A percentile compares a stretch with the other conserved stretches of the same genome.
Conservation (phyloP, 345 rosid species). For the Ceriops decandra region DNA sequence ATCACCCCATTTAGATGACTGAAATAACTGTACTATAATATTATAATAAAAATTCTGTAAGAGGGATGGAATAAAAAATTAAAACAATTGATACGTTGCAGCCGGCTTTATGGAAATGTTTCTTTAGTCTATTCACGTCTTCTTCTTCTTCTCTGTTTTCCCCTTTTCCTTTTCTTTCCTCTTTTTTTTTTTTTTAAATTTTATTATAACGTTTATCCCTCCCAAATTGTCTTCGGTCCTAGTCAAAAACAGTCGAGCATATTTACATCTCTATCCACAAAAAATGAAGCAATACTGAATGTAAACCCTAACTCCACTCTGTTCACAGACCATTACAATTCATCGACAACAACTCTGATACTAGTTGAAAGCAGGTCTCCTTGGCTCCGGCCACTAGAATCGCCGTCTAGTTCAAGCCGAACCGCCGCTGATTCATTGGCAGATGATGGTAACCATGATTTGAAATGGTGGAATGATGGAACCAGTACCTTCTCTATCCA, state of each 20-base stretch:
- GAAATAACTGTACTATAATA: too few species aligned
- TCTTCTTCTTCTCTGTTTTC: background rate
- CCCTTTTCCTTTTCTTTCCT: background rate
- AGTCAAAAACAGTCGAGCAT: too few species aligned
- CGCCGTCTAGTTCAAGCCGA: slow-evolving; percentile 50
- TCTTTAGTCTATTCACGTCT: background rate
- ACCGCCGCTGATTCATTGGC: slow-evolving; percentile 35
- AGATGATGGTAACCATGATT: slow-evolving; percentile 29
- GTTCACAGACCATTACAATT: slow-evolving; percentile 21
- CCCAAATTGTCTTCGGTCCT: background rate
- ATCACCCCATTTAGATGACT: too few species aligned
- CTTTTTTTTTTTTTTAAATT: background rate
- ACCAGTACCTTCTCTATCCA: slow-evolving; percentile 70
- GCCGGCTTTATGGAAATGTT: background rate
- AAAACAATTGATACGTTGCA: background rate
- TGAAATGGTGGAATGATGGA: slow-evolving; percentile 60
- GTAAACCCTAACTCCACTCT: background rate
- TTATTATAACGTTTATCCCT: background rate
- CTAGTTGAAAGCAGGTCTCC: slow-evolving; percentile 66
- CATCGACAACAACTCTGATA: slow-evolving; percentile 51
- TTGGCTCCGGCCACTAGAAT: slow-evolving; percentile 28
- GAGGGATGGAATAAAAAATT: background rate
- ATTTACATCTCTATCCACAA: background rate
- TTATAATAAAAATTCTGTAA: too few species aligned
- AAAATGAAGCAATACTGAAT: background rate